Conservation (phyloP, 345 rosid species). For the Boechera stricta region DNA sequence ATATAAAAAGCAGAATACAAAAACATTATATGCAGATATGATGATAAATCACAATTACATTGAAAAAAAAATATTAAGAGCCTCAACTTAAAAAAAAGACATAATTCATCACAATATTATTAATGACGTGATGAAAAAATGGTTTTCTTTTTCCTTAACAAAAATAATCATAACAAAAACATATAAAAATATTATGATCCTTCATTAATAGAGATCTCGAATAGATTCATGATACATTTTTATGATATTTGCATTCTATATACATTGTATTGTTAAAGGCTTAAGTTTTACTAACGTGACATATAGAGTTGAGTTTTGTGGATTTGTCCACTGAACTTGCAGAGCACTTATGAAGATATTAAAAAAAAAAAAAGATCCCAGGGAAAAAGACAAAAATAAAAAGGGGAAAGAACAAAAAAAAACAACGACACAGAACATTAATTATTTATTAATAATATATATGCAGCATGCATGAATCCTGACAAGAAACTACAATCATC, state of each 20-base stretch:
- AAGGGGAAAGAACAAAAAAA: slow-evolving; percentile 14
- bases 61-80: background rate
- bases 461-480: slow-evolving; percentile 32
- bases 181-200: background rate
- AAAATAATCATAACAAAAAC: background rate
- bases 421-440: slow-evolving; percentile 2
- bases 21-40: background rate
- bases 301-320: slow-evolving; percentile 27
- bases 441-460: slow-evolving; percentile 9
- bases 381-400: slow-evolving; percentile 27
- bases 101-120: background rate
- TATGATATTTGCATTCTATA: background rate
- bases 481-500: slow-evolving; percentile 30
- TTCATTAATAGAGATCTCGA: background rate
- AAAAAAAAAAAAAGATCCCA: background rate
- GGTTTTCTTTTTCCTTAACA: background rate
- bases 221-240: background rate
- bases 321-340: slow-evolving; percentile 41
- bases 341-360: slow-evolving; percentile 22
- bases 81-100: background rate
- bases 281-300: slow-evolving; percentile 24
- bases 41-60: slow-evolving; percentile 3
- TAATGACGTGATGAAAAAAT: too few relatives aligned
- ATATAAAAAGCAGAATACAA: background rate
- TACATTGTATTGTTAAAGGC: slow-evolving; percentile 26